Evolutionary conservation across 2,329 filamentous ascomycete genomes (phyloP), one percentile per base, ranked within the genome.

Genomic region (Colletotrichum magnum): DNA sequence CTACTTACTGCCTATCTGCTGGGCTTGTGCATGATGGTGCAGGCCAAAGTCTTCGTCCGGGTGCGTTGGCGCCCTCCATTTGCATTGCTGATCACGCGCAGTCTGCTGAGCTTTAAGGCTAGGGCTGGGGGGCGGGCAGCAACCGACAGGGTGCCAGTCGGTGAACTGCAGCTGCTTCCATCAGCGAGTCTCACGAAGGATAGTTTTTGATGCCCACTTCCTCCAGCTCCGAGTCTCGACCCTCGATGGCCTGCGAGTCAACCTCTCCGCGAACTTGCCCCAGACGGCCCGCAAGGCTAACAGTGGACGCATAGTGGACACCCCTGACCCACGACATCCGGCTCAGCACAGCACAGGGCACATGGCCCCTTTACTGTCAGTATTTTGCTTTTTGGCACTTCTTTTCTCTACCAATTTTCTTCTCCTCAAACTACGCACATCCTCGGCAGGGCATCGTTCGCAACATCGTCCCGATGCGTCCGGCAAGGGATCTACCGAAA

Each of bases 141-240:
- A 58, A 45, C 52, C 47, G 61, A 41, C 32, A 9, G 16, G 43
- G 51, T 15, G n/a, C 13, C 47, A 52, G 16, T 12, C 36, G 5
- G 13, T n/a, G 16, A 41, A 43, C 56, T 50, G 53, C 32, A 41
- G 28, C 56, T 50, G 53, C 32, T 9, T 51, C 47, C 53, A 52
- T 15, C 32, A 36, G 32, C 32, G 32, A 52, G 15, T n/a, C 41
- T 28, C 32, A 26, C 43, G 45, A 64, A 52, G 48, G 41, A 43
- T 47, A 47, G 56, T 47, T 45, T 36, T 28, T 13, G 13, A 28
- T 39, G 7, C 57, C 48, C 18, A 18, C 51, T 61, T 59, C 57
- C 41, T 36, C 32, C 32, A 6, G 32, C 32, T 36, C 6, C 36
- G 51, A 13, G 7, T 4, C 16, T 6, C 39, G 18, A 2, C 13